Percentiles rank a stretch among this genome's conserved stretches.
These are phyloP conservation scores for Microsporum canis DNA, from an alignment of 2,329 filamentous ascomycete species.

Conservation along the genomic window DNA sequence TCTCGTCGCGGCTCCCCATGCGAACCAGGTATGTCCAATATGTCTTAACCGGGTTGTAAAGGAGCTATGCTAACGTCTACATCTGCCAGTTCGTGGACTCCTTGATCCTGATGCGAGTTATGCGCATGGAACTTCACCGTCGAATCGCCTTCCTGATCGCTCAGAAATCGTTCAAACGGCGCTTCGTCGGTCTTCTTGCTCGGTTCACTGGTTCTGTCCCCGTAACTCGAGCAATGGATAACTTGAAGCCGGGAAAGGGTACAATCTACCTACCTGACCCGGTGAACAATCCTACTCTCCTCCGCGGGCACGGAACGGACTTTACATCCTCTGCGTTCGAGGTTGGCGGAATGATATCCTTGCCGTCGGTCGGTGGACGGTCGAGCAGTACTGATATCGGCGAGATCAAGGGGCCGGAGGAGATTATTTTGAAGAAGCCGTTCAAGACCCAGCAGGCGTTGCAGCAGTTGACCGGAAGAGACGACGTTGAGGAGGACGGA, in stretches of 20 bases:
- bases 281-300: constrained; percentile 66
- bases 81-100: constrained; percentile 74
- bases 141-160: constrained; percentile 88
- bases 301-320: constrained; percentile 69
- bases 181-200: constrained; percentile 79
- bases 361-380: constrained; percentile 72
- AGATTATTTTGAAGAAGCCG: constrained; percentile 74
- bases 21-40: constrained; percentile 61
- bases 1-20: constrained; percentile 92
- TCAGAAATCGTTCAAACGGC: constrained; percentile 84
- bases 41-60: background rate
- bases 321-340: constrained; percentile 64
- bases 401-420: constrained; percentile 66
- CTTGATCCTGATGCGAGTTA: constrained; percentile 79
- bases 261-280: constrained; percentile 83
- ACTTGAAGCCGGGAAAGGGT: constrained; percentile 66
- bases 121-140: constrained; percentile 74
- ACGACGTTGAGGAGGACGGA: constrained; percentile 57
- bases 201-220: constrained; percentile 78
- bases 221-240: constrained; percentile 85
- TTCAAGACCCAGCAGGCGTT: constrained; percentile 68
- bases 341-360: constrained; percentile 69
- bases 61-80: background rate
- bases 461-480: constrained; percentile 69
- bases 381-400: constrained; percentile 74